Base-by-base conservation (phyloP, 371 early-diverging fungal genomes). In the Smittium mucronatum region DNA sequence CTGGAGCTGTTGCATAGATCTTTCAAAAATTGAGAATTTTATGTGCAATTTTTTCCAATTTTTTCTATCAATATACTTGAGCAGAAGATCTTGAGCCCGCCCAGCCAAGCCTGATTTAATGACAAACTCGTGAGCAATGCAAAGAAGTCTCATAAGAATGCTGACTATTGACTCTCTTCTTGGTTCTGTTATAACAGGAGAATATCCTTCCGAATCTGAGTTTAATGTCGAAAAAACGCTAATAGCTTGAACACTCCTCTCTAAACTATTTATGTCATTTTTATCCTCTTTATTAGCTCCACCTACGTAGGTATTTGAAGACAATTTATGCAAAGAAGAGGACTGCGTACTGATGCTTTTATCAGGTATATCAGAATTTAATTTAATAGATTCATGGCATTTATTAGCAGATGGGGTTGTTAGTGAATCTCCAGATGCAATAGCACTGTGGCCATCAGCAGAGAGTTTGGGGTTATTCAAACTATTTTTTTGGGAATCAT, bases 1-100 rank as follows among this genome's bases (percentile, higher is more conserved):
- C 5, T n/a, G 59, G 57, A 79, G 72, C 70, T 79, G 77, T 67
- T 78, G 79, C 35, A 78, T 72, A 8, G 79, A 70, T 34, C 78
- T 72, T 74, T 78, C 79, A 47, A 78, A 79, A 66, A 78, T 77
- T n/a, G 79, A 73, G 36, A 78, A 63, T 15, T 75, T 73, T 36
- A 78, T 68, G 63, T 79, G 73, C 72, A 78, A 73, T 1, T 75
- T 69, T n/a, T 71, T 70, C 79, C 79, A 78, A 35, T 59, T 68
- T 47, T 70, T 34, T 0, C 67, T 32, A 58, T 78, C 79, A 35
- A 78, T 36, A 34, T 75, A 78, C 30, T 75, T 71, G n/a, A 66
- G 47, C 35, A 78, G 68, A 15, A 78, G 63, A 2, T 65, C 71
- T 25, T 74, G 65, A 36, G 78, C 73, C 15, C 78, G 75, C 28